Evolutionary conservation across 257 asterid genomes (phyloP).

Genomic region (Apocynum venetum): DNA sequence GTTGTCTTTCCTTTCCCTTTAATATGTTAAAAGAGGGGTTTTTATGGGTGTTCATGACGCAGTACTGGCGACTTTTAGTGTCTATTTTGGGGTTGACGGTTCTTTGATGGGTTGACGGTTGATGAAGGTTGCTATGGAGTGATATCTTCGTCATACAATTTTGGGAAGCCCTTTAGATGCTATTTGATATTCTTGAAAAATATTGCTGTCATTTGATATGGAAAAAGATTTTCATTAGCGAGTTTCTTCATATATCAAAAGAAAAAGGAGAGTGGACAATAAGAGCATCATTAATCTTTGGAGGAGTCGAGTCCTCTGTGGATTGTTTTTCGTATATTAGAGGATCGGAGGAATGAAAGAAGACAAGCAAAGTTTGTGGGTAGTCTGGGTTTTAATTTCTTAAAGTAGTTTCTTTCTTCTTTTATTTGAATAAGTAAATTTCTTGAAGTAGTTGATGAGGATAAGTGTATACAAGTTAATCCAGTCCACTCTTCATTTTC

Average conservation of each 20-base stretch:
- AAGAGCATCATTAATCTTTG: not conserved
- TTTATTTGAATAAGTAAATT: not conserved
- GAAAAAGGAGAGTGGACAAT: not conserved
- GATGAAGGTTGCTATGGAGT: not conserved
- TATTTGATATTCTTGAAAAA: not conserved
- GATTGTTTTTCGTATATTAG: not conserved
- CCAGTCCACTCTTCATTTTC: not conserved
- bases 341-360: not conserved
- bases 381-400: not conserved
- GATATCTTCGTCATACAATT: not conserved
- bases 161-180: not conserved
- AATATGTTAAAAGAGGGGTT: not conserved
- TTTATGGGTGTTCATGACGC: not conserved
- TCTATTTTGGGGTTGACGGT: no score
- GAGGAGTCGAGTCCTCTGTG: not conserved
- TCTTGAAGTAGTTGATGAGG: not conserved
- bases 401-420: not conserved
- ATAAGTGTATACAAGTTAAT: not conserved
- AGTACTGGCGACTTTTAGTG: not conserved
- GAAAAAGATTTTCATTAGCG: not conserved
- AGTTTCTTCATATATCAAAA: not conserved
- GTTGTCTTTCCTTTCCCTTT: not conserved
- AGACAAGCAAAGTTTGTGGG: not conserved
- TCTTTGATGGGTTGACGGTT: not conserved
- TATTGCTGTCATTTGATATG: not conserved